Evolutionary conservation across 148 eudicot genomes (phyloP), one percentile per base, ranked within the genome.

Genomic region (Bassia scoparia): DNA sequence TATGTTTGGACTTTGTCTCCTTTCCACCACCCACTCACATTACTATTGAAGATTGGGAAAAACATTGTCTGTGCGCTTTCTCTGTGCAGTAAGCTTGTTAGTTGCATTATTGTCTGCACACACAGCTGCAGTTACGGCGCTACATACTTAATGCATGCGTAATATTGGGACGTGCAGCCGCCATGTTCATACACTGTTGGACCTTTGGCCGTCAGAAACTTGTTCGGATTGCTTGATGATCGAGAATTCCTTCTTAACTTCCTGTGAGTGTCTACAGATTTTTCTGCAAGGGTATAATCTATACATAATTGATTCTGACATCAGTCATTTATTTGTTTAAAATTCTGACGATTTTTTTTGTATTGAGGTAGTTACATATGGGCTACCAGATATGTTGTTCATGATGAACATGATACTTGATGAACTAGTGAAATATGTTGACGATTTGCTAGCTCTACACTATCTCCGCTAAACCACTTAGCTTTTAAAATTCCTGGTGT

Each of bases 251-350:
- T 76, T 83, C 87, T 65, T 78, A 80, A 69, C 53, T 87, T 80
- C 84, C 37, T 80, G 75, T 72, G 90, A 88, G 66, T 85, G 86
- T 33, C 63, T 95, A 38, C 86, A 81, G 74, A 69, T 86, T 50
- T 54, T 95, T 29, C 78, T 81, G 26, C n/a, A n/a, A 86, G 87
- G 96, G 96, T 95, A 50, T 34, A 64, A n/a, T n/a, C n/a, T 24
- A 50, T 30, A 35, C 61, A 23, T 41, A 53, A 26, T 35, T 23
- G 3, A 18, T n/a, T 34, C 61, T 60, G 64, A 26, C 50, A n/a
- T 52, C 44, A 13, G 24, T n/a, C 66, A 30, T 60, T 7, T 7
- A 52, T 52, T 33, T 58, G 2, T 43, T 74, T 53, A 33, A 20
- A 29, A 67, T 24, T 52, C 68, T 79, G 29, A 60, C 41, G 72